Base-by-base conservation (phyloP, 139 green algal genomes). In the Chloropicon primus region DNA sequence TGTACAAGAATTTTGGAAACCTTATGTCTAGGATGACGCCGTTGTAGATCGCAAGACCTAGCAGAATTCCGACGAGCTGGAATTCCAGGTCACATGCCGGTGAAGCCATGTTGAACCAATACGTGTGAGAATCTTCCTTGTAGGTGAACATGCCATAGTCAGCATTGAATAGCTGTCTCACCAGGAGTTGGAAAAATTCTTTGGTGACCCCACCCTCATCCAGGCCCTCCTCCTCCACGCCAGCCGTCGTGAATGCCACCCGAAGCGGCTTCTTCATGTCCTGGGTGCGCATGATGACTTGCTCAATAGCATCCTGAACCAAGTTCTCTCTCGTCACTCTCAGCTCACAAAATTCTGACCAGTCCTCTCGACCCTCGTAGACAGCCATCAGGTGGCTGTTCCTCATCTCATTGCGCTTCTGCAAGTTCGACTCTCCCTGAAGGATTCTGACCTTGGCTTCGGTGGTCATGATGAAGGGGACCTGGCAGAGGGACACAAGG, bases 31-130 rank as follows among this genome's bases (percentile, higher is more conserved):
- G 87, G 80, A 97, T 88, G 72, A 97, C 93, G 26, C 85, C 84
- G 87, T 97, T 97, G 88, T 97, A 97, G 74, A 97, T 90, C 54
- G 92, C 91, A 26, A 97, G 85, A 1, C 92, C 91, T 26, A 96
- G 81, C 78, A 96, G 87, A 28, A 97, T 77, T 1, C 93, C 93
- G 72, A 97, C 83, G 76, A 97, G 85, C 80, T 92, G 86, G 82
- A 93, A 94, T 75, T 91, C 88, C 53, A 89, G 78, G 53, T 93
- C 87, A 2, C 80, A 83, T 78, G 93, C 88, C 73, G 91, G 73
- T 1, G 83, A 83, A 71, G 72, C 72, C 5, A 85, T 77, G 82
- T 90, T 90, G 83, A 92, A 92, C 41, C 41, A 62, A 17, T 62
- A 62, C 41, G 41, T 62, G 41, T 62, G 41, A 17, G 41, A 62